Base-by-base conservation (phyloP, 352 stramenopile genomes). In the Pythium scleroteichum region DNA sequence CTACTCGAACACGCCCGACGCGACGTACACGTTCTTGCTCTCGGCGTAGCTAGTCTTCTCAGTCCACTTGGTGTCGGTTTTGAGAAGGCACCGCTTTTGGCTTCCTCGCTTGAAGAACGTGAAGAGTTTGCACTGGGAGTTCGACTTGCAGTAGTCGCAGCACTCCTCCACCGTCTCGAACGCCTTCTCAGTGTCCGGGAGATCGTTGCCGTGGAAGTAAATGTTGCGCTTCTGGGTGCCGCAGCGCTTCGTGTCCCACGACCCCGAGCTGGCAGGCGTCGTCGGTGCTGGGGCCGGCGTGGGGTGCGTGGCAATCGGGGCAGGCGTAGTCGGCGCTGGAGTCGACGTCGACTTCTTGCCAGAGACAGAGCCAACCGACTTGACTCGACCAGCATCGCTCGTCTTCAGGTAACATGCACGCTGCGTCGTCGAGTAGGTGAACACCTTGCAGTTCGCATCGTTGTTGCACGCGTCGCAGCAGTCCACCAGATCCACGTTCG, bases 1-100 rank as follows among this genome's bases (percentile, higher is more conserved):
- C 29, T 35, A 64, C 47, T 26, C 39, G 16, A 66, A 59, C 20
- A 53, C 27, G 16, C 59, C 50, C 4, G 50, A 59, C 5, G 49
- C 59, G 17, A 59, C 48, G 16, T 40, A 24, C 16, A 56, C 45
- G 6, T 40, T 44, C 2, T 19, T 6, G 19, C 22, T 39, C 35
- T 45, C 50, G 19, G 24, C 62, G 19, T 70, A 70, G 41, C 61
- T 64, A 41, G 55, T 65, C 45, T 65, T 69, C 62, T 69, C 47
- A 14, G 38, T 17, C 1, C 29, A n/a, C 19, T 38, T 16, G 20
- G 45, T 47, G 8, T 42, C 59, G 2, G 49, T 58, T 49, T 65
- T 60, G 32, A 65, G 62, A 40, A 70, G 20, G 19, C 62, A 64
- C 4, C 50, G 48, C 62, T 56, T 63, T 14, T 58, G 44, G 35